Evolutionary conservation across 495 filamentous ascomycete genomes (phyloP), one percentile per base, ranked within the genome.

Genomic region (Pyronema omphalodes): DNA sequence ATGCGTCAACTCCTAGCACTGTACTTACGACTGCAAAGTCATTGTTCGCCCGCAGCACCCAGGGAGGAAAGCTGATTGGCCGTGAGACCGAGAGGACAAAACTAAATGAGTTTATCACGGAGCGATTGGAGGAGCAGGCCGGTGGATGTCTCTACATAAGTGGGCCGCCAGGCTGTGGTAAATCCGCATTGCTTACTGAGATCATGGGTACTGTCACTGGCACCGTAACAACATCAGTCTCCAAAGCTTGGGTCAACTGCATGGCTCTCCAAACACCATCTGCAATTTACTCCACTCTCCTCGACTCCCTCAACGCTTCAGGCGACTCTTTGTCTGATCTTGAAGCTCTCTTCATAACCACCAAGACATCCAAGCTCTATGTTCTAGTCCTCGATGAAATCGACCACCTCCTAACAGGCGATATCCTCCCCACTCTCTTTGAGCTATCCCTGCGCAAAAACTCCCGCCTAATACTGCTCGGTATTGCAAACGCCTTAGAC

Each of bases 401-500:
- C 44, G 91, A 99, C 60, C 85, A 93, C 62, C 79, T 99, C 52
- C 73, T 96, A 36, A 86, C 79, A 0, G 68, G 91, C 17, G 93
- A 95, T 62, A 78, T 88, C 37, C 73, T 99, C 12, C 93, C 94
- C 67, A 83, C 78, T 29, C 68, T 99, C 35, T 96, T 99, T 55
- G 86, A 94, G 59, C 94, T 87, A 86, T 88, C 93, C 11, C 71
- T 96, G 55, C 76, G 82, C 17, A 74, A 72, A 51, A 76, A 76
- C 5, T 95, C 89, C 2, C 78, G 77, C 8, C 77, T 99, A 1
- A 69, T 89, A 18, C 69, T 96, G 19, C 75, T 99, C 39, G 91
- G 91, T 39, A 95, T 99, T 61, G 93, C 91, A 48, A 99, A 99
- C 61, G 93, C 91, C 1, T 74, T 99, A 52, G 91, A 99, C 62